phyloP scores from a whole-genome alignment of 768 basidiomycete species.

The Cantharellus anzutake region DNA sequence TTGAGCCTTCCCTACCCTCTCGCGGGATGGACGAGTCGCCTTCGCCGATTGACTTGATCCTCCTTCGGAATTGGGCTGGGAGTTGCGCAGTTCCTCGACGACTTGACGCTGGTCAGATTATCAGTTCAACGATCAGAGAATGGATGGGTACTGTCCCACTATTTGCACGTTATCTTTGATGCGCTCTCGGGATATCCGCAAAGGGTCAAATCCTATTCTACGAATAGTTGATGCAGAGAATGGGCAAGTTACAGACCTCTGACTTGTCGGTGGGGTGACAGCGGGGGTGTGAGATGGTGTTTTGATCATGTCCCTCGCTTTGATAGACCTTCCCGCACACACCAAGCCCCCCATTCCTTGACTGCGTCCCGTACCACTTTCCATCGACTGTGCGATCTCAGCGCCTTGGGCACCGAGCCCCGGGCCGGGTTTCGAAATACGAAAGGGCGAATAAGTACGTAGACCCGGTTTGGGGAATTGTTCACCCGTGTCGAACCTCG shows the following conservation, averaged over 20 bases:
- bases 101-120: too few relatives aligned
- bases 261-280: constrained; percentile 8
- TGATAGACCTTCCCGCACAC: constrained; percentile 26
- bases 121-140: too few relatives aligned
- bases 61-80: too few relatives aligned
- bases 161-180: too few relatives aligned
- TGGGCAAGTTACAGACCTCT: constrained; percentile 17
- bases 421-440: neutral
- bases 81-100: too few relatives aligned
- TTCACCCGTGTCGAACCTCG: too few relatives aligned
- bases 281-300: constrained; percentile 5
- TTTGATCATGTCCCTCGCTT: constrained; percentile 6
- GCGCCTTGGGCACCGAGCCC: constrained; percentile 50
- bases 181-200: constrained; percentile 9
- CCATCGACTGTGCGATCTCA: constrained; percentile 62
- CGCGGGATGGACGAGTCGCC: too few relatives aligned
- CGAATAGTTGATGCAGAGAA: constrained; percentile 42
- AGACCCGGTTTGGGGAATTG: too few relatives aligned
- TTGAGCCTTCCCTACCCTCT: too few relatives aligned
- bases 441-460: constrained; percentile 20
- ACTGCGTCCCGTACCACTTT: constrained; percentile 31
- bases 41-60: too few relatives aligned
- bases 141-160: too few relatives aligned
- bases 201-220: constrained; percentile 64
- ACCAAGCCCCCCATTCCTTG: constrained; percentile 37